Percentiles rank a stretch among this genome's conserved stretches.
Conservation (phyloP, 2,329 filamentous ascomycete genomes). For the Pyrenochaeta sp. region DNA sequence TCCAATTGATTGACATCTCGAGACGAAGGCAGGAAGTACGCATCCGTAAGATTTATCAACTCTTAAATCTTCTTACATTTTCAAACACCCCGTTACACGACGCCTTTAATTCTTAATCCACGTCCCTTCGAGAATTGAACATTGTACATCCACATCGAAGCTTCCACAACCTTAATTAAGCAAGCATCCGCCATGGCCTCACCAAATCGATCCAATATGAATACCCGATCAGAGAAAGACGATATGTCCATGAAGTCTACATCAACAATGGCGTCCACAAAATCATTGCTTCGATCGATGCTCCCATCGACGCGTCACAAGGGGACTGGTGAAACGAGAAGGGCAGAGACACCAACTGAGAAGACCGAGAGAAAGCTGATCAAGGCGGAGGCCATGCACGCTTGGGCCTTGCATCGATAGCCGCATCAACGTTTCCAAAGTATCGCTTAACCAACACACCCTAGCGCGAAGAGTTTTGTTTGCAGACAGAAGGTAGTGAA, state of each 20-base stretch:
- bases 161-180: background rate
- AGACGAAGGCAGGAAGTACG: background rate
- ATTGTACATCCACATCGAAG: background rate
- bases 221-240: slow-evolving; percentile 12
- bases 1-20: background rate
- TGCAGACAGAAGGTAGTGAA: no score
- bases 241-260: slow-evolving; percentile 27
- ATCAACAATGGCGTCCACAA: slow-evolving; percentile 36
- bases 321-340: slow-evolving; percentile 1
- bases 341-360: slow-evolving; percentile 10
- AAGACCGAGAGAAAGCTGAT: slow-evolving; percentile 17
- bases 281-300: slow-evolving; percentile 31
- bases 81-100: background rate
- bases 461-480: no score
- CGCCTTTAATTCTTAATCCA: no score
- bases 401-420: slow-evolving; percentile 19
- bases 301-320: slow-evolving; percentile 21
- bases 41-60: background rate
- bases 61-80: background rate
- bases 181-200: slow-evolving; percentile 5
- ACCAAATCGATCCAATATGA: slow-evolving; percentile 2
- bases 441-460: no score
- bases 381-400: slow-evolving; percentile 27
- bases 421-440: no score
- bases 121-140: background rate